These are phyloP conservation scores for Elaeis guineensis DNA, from an alignment of 176 grass and related monocot genomes.

Conservation along the genomic window DNA sequence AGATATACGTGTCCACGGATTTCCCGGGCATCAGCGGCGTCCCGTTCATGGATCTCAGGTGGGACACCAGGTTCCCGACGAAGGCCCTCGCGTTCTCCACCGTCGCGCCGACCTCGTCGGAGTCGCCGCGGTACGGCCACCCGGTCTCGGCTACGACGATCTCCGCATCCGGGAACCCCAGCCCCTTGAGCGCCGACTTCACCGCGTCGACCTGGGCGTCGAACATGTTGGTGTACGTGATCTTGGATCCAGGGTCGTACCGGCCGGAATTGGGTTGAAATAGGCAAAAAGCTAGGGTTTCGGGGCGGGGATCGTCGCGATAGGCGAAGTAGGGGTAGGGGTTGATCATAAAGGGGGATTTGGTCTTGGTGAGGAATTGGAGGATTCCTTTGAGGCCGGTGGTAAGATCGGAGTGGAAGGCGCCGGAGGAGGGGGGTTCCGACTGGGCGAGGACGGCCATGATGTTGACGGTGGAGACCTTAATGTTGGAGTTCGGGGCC, in stretches of 20 bases:
- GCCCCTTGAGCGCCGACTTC: not conserved
- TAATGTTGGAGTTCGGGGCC: not conserved
- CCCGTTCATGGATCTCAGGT: no score
- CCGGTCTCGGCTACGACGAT: conserved; percentile 14
- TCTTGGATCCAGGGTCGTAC: not conserved
- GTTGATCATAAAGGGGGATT: conserved; percentile 8
- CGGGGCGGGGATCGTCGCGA: conserved; percentile 7
- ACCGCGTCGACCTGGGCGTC: conserved; percentile 18
- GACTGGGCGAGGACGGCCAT: conserved; percentile 3
- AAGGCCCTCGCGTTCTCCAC: conserved; percentile 2
- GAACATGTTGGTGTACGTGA: conserved; percentile 17
- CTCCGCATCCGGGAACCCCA: not conserved
- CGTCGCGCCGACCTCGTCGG: not conserved
- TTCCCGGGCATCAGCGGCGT: no score
- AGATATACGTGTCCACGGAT: no score
- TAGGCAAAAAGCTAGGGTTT: conserved; percentile 11
- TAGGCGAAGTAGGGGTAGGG: conserved; percentile 16
- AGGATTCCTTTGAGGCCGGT: not conserved
- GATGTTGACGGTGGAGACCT: conserved; percentile 9
- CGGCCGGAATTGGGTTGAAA: conserved; percentile 10
- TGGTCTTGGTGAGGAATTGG: not conserved
- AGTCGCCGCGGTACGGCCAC: conserved; percentile 7
- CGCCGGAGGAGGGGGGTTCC: conserved; percentile 5
- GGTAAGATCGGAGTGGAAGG: conserved; percentile 4
- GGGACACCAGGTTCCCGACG: not conserved